These are phyloP conservation scores for Cyclanthera cordifolia DNA, from an alignment of 306 rosid genomes.

Conservation along the genomic window DNA sequence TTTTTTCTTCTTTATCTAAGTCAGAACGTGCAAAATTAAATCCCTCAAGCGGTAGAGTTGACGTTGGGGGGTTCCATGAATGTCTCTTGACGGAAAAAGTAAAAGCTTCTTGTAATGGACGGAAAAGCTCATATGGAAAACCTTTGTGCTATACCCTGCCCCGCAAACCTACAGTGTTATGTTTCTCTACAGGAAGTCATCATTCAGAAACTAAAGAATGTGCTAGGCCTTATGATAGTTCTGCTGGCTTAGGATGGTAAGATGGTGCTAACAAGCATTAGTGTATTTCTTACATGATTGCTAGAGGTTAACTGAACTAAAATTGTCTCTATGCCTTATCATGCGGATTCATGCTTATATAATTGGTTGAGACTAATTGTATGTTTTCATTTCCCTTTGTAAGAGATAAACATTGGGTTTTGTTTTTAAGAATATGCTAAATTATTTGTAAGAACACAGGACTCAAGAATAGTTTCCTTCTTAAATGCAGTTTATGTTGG, in stretches of 20 bases:
- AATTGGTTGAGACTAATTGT: background rate
- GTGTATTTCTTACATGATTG: background rate
- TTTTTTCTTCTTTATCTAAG: conserved; percentile 25
- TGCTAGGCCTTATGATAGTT: conserved; percentile 39
- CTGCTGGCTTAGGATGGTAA: conserved; percentile 46
- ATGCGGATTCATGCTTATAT: background rate
- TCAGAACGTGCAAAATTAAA: conserved; percentile 37
- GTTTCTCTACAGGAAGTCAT: conserved; percentile 46
- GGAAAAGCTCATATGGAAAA: conserved; percentile 28
- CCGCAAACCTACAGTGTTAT: conserved; percentile 31
- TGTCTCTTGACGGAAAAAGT: conserved; percentile 21
- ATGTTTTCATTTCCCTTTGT: background rate
- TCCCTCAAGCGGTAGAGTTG: conserved; percentile 26
- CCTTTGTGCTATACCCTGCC: conserved; percentile 30
- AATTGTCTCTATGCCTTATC: background rate
- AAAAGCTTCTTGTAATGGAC: conserved; percentile 24
- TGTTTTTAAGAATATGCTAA: background rate
- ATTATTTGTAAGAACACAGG: background rate
- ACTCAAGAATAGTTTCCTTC: background rate
- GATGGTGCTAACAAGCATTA: background rate
- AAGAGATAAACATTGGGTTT: background rate
- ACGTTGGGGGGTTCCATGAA: conserved; percentile 30
- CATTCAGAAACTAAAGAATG: conserved; percentile 47
- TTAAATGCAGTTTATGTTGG: background rate
- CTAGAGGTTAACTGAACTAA: background rate